Base-by-base conservation (phyloP, 306 rosid species). In the Chamaecrista fasciculata region DNA sequence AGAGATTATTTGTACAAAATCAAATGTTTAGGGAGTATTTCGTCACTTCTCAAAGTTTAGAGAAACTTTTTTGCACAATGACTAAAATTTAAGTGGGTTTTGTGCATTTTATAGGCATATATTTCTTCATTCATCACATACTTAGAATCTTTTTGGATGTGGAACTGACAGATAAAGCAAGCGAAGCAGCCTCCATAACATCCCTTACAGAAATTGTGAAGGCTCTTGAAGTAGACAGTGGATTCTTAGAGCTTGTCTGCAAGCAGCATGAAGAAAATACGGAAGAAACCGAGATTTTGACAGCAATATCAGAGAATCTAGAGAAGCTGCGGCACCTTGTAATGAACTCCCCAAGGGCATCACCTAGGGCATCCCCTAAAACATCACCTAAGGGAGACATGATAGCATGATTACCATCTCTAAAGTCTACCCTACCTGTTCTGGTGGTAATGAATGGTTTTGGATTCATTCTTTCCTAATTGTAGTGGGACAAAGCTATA, bases 151-250 rank as follows among this genome's bases (percentile, higher is more conserved):
- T 37, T 19, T 72, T 61, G 39, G 19, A 56, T 51, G 49, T 83
- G 39, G 19, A 56, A 46, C 44, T 83, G 56, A 44, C 84, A 82
- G 87, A 84, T 76, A 76, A 76, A 65, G 85, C 61, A 81, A 71
- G 80, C 1, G 79, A 73, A 76, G 29, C 63, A 51, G 34, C 68
- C 40, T 67, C 78, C 25, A 28, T 69, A 19, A 77, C 46, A 48
- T 82, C 71, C 51, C 82, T 88, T 28, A 21, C 79, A 57, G 79
- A 81, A 24, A 81, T 72, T 40, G 78, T 79, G 83, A 85, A 72
- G 84, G 91, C 70, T 44, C 87, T 80, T 52, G 81, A 88, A 83
- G 77, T 81, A 39, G 85, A 80, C 55, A 64, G 66, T 24, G 81
- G 79, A 16, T 66, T 76, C 75, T 36, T 81, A 46, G 80, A 85